Evolutionary conservation across 164 flowering plant species (phyloP).

Genomic region (Aristolochia fimbriata): DNA sequence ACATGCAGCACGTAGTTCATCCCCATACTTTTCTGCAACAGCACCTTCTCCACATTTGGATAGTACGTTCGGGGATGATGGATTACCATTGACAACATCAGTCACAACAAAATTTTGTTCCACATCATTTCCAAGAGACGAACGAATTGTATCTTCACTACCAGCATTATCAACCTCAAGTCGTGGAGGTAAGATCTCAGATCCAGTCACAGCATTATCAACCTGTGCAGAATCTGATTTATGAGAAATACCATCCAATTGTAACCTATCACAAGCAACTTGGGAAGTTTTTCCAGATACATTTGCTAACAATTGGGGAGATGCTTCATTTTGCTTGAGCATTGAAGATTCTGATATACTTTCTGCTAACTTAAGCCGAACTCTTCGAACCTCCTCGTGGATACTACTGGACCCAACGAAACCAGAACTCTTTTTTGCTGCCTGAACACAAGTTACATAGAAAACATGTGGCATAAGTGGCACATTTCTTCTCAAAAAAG

Average conservation of each 20-base stretch:
- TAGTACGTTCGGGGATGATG: no score
- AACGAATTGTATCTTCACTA: not conserved
- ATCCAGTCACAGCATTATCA: not conserved
- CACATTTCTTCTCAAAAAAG: not conserved
- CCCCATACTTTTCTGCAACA: no score
- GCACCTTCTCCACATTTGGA: no score
- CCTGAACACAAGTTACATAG: not conserved
- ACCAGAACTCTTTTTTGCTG: not conserved
- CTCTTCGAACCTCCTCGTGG: not conserved
- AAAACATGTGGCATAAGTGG: not conserved
- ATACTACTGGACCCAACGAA: not conserved
- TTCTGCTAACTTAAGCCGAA: not conserved
- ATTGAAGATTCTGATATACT: not conserved
- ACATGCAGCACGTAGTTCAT: no score
- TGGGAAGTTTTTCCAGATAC: no score
- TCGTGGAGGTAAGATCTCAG: not conserved
- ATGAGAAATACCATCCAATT: not conserved
- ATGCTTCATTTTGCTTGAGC: not conserved
- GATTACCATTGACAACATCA: not conserved
- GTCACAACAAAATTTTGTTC: not conserved
- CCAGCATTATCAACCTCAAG: not conserved
- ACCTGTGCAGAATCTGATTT: not conserved
- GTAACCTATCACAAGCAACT: not conserved
- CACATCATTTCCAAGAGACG: no score
- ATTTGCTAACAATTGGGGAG: no score